Evolutionary conservation across 2,329 filamentous ascomycete species (phyloP).

Genomic region (Nemania abortiva): DNA sequence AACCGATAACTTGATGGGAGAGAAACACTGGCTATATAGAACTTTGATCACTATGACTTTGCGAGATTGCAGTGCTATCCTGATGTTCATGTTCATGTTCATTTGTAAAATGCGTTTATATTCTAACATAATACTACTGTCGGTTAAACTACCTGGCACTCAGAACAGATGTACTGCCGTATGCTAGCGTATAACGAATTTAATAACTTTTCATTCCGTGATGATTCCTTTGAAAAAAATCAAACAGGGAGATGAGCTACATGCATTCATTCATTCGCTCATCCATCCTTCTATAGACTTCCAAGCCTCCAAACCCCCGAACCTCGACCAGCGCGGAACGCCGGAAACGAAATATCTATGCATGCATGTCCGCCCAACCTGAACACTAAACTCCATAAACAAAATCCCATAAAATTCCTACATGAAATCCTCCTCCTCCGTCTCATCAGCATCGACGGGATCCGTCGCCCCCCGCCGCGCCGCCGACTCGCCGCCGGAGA

Average conservation of each 20-base stretch:
- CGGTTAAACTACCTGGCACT: not conserved
- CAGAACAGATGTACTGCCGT: not conserved
- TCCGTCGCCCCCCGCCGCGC: constrained; percentile 32
- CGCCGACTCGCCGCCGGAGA: constrained; percentile 39
- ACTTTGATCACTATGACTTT: not conserved
- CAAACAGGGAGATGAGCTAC: not conserved
- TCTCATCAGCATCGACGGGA: constrained; percentile 47
- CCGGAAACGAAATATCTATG: constrained; percentile 14
- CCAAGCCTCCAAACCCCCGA: not conserved
- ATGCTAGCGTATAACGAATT: not conserved
- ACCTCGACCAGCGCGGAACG: constrained; percentile 13
- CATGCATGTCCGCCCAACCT: not conserved
- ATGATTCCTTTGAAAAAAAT: not conserved
- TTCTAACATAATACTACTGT: not conserved
- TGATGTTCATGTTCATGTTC: not conserved
- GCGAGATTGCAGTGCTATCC: not conserved
- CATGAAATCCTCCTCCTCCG: constrained; percentile 51
- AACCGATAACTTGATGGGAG: not conserved
- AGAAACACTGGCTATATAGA: not conserved
- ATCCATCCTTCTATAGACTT: not conserved
- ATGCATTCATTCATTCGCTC: not conserved
- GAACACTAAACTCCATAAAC: not conserved
- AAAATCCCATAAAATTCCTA: constrained; percentile 22
- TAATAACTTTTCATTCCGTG: constrained; percentile 13
- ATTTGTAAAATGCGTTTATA: not conserved